Percentiles rank a stretch among this genome's conserved stretches.
These are phyloP conservation scores for Lolium rigidum DNA, from an alignment of 176 grass and related monocot species.

Conservation along the genomic window DNA sequence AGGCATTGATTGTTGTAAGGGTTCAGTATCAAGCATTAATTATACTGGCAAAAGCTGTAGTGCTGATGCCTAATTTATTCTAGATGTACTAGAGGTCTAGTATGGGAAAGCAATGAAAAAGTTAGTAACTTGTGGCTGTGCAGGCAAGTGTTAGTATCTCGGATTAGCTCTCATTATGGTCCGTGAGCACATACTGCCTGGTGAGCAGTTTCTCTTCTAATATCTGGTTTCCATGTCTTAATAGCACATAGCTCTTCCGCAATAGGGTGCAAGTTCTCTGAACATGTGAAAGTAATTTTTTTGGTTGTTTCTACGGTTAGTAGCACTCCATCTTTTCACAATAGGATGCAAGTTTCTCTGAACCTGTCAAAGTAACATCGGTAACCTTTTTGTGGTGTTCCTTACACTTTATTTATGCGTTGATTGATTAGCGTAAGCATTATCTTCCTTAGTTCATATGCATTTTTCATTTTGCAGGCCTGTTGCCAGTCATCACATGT, in stretches of 20 bases:
- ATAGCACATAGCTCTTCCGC: constrained; percentile 11
- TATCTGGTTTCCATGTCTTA: constrained; percentile 28
- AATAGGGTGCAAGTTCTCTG: constrained; percentile 22
- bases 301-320: constrained; percentile 8
- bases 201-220: background rate
- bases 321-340: constrained; percentile 24
- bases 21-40: background rate
- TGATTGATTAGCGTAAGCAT: constrained; percentile 19
- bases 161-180: constrained; percentile 14
- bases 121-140: constrained; percentile 12
- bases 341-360: constrained; percentile 35
- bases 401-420: constrained; percentile 23
- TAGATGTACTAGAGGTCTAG: constrained; percentile 27
- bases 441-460: constrained; percentile 40
- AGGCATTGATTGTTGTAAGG: constrained; percentile 16
- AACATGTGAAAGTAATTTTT: constrained; percentile 24
- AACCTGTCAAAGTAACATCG: constrained; percentile 29
- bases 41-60: constrained; percentile 10
- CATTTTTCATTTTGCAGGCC: constrained; percentile 58
- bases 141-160: constrained; percentile 17
- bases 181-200: background rate
- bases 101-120: constrained; percentile 30
- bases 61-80: constrained; percentile 32
- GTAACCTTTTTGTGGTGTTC: constrained; percentile 14
- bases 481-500: constrained; percentile 96